Percentiles rank a stretch among this genome's conserved stretches.
Conservation (phyloP, 495 filamentous ascomycete species). For the Massariosphaeria phaeospora region DNA sequence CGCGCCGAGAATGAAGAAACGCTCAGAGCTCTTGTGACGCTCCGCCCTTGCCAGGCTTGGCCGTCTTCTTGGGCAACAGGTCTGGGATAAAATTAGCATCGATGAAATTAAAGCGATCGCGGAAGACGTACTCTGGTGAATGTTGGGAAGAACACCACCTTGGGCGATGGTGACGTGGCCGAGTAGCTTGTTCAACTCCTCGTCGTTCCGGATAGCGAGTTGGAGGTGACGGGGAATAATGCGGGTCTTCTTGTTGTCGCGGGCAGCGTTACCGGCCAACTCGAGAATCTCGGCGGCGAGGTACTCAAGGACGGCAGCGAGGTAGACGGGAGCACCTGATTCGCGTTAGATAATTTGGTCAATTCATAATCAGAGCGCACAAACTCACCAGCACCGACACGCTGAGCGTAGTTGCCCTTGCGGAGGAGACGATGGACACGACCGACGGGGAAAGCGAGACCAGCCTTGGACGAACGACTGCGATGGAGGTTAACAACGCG, state of each 20-base stretch:
- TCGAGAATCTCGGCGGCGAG: conserved; percentile 98
- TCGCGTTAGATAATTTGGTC: conserved; percentile 8
- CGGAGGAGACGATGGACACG: conserved; percentile 99
- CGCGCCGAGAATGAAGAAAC: conserved; percentile 42
- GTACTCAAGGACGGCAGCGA: conserved; percentile 97
- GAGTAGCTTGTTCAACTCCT: conserved; percentile 99
- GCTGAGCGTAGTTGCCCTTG: conserved; percentile 99
- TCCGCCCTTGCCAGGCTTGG: conserved; percentile 85
- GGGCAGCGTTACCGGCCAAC: conserved; percentile 95
- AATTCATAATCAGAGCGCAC: conserved; percentile 40
- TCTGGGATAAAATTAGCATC: conserved; percentile 48
- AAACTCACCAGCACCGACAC: conserved; percentile 79
- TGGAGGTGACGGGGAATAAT: conserved; percentile 99
- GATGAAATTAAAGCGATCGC: background rate
- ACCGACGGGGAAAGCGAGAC: conserved; percentile 98
- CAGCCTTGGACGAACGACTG: conserved; percentile 97
- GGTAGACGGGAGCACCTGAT: conserved; percentile 79
- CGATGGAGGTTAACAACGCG: conserved; percentile 9
- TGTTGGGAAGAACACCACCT: conserved; percentile 98
- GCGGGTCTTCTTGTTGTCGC: conserved; percentile 99
- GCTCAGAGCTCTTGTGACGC: conserved; percentile 84
- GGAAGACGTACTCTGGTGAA: conserved; percentile 84
- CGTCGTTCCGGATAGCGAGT: conserved; percentile 98
- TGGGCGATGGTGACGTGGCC: conserved; percentile 99
- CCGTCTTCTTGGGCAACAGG: conserved; percentile 96